Base-by-base conservation (phyloP, 768 basidiomycete species). In the Lactarius sp. region DNA sequence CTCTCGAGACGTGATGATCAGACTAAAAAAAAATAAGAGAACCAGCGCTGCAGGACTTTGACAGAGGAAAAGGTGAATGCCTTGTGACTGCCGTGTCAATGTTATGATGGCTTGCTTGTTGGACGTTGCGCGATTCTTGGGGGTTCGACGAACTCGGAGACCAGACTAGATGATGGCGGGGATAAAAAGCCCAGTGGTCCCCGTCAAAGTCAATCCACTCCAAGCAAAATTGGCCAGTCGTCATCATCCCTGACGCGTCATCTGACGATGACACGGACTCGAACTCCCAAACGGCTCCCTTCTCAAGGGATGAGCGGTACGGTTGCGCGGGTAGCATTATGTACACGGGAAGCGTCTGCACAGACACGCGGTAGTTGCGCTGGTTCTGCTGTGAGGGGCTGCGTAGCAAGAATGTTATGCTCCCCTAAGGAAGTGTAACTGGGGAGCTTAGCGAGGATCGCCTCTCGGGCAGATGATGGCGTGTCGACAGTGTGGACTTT, bases 141-240 rank as follows among this genome's bases (percentile, higher is more conserved):
- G n/a, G 14, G 10, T 12, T n/a, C n/a, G 31, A 3, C 31, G 9
- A 13, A 42, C n/a, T 8, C 51, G 33, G 33, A 31, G 52, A n/a
- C 58, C 22, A 13, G 33, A 52, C 31, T 2, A 18, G 22, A 33
- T 27, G 22, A 8, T 22, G 52, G 34, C 31, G 22, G 22, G n/a
- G 22, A 22, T 22, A 22, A 22, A 22, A 2, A 20, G 18, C 20
- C 57, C 36, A 58, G 41, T 8, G 37, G 6, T 51, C 34, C 1
- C 7, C 42, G 16, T 54, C 47, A 42, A 64, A 64, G 55, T 64
- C 56, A n/a, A 64, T 66, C 65, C 62, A 64, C 14, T 64, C 62
- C 18, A 64, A 62, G 20, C 58, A 62, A 49, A 66, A 66, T 41
- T 58, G 62, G 52, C 65, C 62, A 64, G 34, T 51, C 59, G 34